These are phyloP conservation scores for Cutaneotrichosporon curvatum DNA, from an alignment of 1,284 basidiomycete species.

Conservation along the genomic window DNA sequence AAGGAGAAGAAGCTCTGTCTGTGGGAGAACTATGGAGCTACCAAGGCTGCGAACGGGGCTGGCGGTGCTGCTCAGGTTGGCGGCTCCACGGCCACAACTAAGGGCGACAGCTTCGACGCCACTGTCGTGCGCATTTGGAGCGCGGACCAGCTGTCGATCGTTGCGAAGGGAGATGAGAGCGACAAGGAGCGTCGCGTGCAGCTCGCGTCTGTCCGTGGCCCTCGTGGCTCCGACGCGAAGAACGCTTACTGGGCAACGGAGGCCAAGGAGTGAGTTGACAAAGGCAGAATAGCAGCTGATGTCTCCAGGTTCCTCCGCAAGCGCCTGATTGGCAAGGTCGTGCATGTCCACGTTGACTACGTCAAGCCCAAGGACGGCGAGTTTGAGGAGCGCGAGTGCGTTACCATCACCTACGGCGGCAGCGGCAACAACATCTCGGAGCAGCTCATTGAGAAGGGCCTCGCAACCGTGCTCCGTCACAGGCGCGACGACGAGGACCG, in stretches of 20 bases:
- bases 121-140: slow-evolving; percentile 83
- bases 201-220: slow-evolving; percentile 80
- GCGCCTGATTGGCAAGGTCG: slow-evolving; percentile 81
- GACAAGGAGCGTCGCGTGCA: slow-evolving; percentile 76
- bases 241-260: slow-evolving; percentile 85
- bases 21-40: slow-evolving; percentile 58
- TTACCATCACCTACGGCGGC: slow-evolving; percentile 75
- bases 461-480: slow-evolving; percentile 84
- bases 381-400: slow-evolving; percentile 85
- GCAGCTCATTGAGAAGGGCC: slow-evolving; percentile 84
- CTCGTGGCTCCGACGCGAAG: slow-evolving; percentile 77
- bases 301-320: slow-evolving; percentile 71
- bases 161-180: slow-evolving; percentile 57
- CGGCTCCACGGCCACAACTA: slow-evolving; percentile 41
- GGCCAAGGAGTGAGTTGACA: slow-evolving; percentile 59
- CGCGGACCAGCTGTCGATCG: slow-evolving; percentile 79
- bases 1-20: slow-evolving; percentile 74
- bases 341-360: slow-evolving; percentile 78
- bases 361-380: slow-evolving; percentile 86
- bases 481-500: slow-evolving; percentile 91
- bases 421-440: slow-evolving; percentile 80
- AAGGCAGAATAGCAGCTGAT: background rate
- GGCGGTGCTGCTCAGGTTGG: slow-evolving; percentile 17
- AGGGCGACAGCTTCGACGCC: slow-evolving; percentile 63
- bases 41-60: slow-evolving; percentile 50